Evolutionary conservation across 768 basidiomycete species (phyloP).

Genomic region (Kwoniella heveanensis): DNA sequence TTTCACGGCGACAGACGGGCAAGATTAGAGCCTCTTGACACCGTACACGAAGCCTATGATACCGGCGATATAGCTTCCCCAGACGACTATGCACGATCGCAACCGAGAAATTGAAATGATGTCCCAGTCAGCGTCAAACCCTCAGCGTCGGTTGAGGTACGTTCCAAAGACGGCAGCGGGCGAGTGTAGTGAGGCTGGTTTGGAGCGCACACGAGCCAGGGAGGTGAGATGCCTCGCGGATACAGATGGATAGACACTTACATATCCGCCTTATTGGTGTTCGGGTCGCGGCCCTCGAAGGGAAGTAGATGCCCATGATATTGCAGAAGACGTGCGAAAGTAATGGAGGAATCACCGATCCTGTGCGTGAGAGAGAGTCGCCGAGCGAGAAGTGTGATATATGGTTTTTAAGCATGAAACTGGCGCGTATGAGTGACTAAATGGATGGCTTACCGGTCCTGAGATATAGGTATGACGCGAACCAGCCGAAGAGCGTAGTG

Average conservation of each 20-base stretch:
- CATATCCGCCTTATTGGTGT: conserved; percentile 61
- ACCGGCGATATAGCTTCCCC: conserved; percentile 64
- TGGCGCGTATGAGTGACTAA: neutral
- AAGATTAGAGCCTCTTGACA: conserved; percentile 11
- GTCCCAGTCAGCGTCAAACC: no score
- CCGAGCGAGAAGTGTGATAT: neutral
- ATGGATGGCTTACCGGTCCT: conserved; percentile 64
- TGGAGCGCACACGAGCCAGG: no score
- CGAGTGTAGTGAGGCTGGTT: no score
- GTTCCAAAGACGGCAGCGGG: neutral
- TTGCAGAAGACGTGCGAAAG: conserved; percentile 90
- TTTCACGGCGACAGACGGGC: no score
- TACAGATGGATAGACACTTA: neutral
- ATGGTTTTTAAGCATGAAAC: no score
- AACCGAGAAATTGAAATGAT: no score
- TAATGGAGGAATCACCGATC: conserved; percentile 74
- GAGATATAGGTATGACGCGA: conserved; percentile 80
- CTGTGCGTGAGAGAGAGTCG: conserved; percentile 25
- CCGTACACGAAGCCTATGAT: conserved; percentile 61
- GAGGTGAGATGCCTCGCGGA: neutral
- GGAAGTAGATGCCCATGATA: conserved; percentile 83
- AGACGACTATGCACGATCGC: conserved; percentile 63
- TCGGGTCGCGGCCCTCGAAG: conserved; percentile 62
- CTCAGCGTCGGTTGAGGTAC: no score
- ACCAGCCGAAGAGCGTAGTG: conserved; percentile 90